phyloP scores from a whole-genome alignment of 129 eudicot species.

The Artemisia argyi region DNA sequence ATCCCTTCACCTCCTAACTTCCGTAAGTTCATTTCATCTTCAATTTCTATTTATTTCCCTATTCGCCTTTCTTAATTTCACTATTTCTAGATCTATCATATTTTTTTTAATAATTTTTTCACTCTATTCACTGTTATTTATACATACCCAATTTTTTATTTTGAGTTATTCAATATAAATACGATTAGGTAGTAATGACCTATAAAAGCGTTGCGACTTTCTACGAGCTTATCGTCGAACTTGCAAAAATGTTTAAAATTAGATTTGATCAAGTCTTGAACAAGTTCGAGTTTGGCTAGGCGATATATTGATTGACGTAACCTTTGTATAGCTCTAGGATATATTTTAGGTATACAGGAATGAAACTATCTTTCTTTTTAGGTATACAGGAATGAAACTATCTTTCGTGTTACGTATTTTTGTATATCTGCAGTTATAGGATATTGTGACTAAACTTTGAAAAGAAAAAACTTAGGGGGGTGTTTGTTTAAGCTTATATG shows the following conservation, averaged over 20 bases:
- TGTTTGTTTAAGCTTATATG: too few species aligned
- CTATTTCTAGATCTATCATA: conserved; percentile 19
- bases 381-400: background rate
- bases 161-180: background rate
- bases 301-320: background rate
- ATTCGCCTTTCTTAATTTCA: background rate
- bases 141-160: background rate
- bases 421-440: too few species aligned
- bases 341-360: too few species aligned
- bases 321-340: too few species aligned
- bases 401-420: background rate
- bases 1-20: background rate
- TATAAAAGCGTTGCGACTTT: background rate
- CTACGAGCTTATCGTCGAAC: too few species aligned
- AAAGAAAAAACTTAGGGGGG: too few species aligned
- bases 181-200: background rate
- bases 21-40: conserved; percentile 15
- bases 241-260: background rate
- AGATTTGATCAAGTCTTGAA: too few species aligned
- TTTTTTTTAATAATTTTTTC: background rate
- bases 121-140: background rate
- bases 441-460: too few species aligned
- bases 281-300: background rate
- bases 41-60: background rate
- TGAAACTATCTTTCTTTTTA: background rate